Evolutionary conservation across 192 early-diverging fungal species (phyloP).

Genomic region (Coemansia sp.): DNA sequence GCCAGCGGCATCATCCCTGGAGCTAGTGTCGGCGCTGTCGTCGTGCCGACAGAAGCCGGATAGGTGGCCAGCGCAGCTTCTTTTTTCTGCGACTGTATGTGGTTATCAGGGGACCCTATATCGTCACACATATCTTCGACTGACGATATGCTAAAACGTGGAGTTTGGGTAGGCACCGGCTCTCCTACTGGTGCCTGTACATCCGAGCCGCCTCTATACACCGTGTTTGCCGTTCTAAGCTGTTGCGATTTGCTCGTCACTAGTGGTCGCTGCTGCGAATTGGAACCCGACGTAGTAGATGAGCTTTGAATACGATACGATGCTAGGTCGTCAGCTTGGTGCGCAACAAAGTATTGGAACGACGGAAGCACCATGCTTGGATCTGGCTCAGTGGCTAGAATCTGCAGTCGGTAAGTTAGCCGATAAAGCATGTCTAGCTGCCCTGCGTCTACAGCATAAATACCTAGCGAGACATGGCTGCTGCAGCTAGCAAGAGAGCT

Average conservation of each 20-base stretch:
- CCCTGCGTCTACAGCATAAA: constrained; percentile 10
- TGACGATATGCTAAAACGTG: constrained; percentile 12
- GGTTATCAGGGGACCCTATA: not conserved
- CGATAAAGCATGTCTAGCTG: constrained; percentile 43
- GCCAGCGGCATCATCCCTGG: not conserved
- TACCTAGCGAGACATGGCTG: constrained; percentile 2
- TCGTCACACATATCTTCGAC: constrained; percentile 9
- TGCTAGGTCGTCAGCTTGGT: constrained; percentile 18
- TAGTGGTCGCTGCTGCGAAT: constrained; percentile 1
- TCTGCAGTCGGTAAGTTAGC: constrained; percentile 42
- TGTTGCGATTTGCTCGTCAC: not conserved
- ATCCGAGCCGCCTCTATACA: not conserved
- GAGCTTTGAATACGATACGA: constrained; percentile 38
- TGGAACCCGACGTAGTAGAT: constrained; percentile 31
- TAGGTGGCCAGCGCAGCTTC: constrained; percentile 7
- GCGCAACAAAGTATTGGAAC: constrained; percentile 45
- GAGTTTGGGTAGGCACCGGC: not conserved
- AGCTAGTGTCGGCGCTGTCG: not conserved
- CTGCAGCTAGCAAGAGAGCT: not conserved
- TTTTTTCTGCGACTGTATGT: not conserved
- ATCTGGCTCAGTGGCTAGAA: constrained; percentile 43
- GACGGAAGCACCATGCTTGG: constrained; percentile 27
- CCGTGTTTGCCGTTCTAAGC: not conserved
- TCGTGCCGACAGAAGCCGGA: not conserved
- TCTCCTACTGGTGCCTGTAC: not conserved